Conservation (phyloP, 192 early-diverging fungal genomes). For the Coemansia sp. region DNA sequence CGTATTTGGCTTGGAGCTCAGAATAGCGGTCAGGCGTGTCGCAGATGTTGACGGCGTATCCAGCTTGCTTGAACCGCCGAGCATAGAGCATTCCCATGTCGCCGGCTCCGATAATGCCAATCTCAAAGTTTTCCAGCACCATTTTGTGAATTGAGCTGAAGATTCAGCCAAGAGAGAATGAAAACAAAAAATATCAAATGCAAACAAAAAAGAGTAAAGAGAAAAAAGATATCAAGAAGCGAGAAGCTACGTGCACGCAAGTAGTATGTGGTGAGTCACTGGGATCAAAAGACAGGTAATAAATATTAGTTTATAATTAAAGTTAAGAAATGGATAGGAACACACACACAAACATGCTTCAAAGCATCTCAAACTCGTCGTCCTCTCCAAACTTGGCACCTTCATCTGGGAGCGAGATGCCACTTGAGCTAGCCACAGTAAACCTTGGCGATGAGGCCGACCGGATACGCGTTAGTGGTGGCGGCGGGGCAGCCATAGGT, state of each 20-base stretch:
- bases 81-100: conserved; percentile 97
- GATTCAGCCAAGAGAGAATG: not conserved
- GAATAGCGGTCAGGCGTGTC: conserved; percentile 81
- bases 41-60: conserved; percentile 84
- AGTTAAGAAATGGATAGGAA: not conserved
- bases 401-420: not conserved
- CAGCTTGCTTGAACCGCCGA: conserved; percentile 65
- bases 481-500: conserved; percentile 11
- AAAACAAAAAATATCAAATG: not conserved
- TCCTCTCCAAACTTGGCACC: conserved; percentile 3
- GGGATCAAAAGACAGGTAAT: not conserved
- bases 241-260: not conserved
- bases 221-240: not conserved
- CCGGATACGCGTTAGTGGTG: conserved; percentile 31
- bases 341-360: not conserved
- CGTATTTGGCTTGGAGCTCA: conserved; percentile 63
- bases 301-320: not conserved
- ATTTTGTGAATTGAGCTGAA: conserved; percentile 12
- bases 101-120: conserved; percentile 95
- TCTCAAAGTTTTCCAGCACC: conserved; percentile 51
- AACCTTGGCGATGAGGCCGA: conserved; percentile 56
- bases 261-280: not conserved
- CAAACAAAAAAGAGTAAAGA: not conserved
- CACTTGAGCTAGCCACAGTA: conserved; percentile 15
- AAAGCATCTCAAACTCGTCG: conserved; percentile 31